A percentile compares a stretch with the other conserved stretches of the same genome.
phyloP scores from a whole-genome alignment of 768 basidiomycete genomes.

The Boletellus emodensis region DNA sequence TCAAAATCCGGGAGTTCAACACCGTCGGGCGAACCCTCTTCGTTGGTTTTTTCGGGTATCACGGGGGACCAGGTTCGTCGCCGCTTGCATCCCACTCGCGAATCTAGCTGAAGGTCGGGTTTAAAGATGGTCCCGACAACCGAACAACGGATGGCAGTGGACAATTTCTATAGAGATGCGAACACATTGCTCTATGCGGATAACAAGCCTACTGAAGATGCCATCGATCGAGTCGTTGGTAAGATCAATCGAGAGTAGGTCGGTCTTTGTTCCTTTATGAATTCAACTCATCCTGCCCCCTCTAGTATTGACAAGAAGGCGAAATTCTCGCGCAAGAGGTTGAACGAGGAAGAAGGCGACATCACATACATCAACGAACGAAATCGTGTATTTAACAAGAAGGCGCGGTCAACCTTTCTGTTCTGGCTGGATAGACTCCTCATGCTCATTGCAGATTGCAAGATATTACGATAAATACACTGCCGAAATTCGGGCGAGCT shows the following conservation, averaged over 20 bases:
- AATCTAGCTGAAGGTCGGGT: slow-evolving; percentile 8
- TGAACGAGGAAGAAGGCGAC: slow-evolving; percentile 91
- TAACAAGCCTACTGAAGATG: slow-evolving; percentile 92
- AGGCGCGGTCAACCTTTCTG: slow-evolving; percentile 43
- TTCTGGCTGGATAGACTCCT: background rate
- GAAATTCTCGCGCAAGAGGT: slow-evolving; percentile 85
- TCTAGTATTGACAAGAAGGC: slow-evolving; percentile 81
- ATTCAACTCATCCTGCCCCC: background rate
- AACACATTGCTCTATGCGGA: slow-evolving; percentile 93
- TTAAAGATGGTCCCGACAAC: slow-evolving; percentile 48
- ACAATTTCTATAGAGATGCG: slow-evolving; percentile 88
- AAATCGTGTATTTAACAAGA: slow-evolving; percentile 97
- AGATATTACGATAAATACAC: slow-evolving; percentile 98
- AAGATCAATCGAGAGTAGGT: slow-evolving; percentile 94
- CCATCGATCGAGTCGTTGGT: slow-evolving; percentile 84
- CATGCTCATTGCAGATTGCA: slow-evolving; percentile 56
- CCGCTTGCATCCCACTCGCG: slow-evolving; percentile 5
- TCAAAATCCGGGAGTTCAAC: slow-evolving; percentile 35
- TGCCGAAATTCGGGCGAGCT: slow-evolving; percentile 91
- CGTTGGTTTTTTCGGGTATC: slow-evolving; percentile 51
- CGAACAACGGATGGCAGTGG: slow-evolving; percentile 65
- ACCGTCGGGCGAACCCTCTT: slow-evolving; percentile 29
- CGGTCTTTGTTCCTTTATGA: background rate
- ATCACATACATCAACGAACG: slow-evolving; percentile 99
- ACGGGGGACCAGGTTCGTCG: slow-evolving; percentile 38